Conservation (phyloP, 2,329 filamentous ascomycete genomes). For the Gnomoniopsis smithogilvyi region DNA sequence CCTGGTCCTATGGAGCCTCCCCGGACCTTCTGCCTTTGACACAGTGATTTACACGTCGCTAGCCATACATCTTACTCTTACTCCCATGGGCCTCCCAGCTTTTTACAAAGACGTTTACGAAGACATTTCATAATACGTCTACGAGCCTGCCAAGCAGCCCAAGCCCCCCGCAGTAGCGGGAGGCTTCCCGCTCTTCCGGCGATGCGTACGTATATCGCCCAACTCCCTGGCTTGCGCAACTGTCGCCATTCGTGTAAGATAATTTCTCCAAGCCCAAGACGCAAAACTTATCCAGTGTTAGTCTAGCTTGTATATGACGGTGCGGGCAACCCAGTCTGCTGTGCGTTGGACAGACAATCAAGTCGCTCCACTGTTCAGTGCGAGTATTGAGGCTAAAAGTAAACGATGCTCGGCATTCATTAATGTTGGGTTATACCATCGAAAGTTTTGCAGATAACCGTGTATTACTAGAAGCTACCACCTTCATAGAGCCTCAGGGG, state of each 20-base stretch:
- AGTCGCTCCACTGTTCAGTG: neutral
- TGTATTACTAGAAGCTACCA: neutral
- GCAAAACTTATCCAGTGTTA: conserved; percentile 6
- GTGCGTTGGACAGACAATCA: neutral
- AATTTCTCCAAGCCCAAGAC: conserved; percentile 9
- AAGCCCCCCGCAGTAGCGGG: too few species aligned
- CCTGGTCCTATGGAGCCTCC: too few species aligned
- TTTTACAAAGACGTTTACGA: too few species aligned
- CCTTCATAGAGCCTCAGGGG: neutral
- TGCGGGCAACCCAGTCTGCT: conserved; percentile 16
- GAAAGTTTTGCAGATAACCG: neutral
- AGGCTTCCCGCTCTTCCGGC: conserved; percentile 1
- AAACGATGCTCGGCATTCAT: neutral
- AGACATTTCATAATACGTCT: too few species aligned
- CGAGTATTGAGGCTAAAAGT: neutral
- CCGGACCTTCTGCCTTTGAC: too few species aligned
- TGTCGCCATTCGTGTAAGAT: conserved; percentile 14
- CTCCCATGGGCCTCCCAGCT: too few species aligned
- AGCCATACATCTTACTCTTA: too few species aligned
- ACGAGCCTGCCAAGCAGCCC: too few species aligned
- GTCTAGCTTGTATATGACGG: neutral
- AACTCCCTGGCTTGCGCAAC: neutral
- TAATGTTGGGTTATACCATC: too few species aligned
- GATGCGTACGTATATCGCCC: neutral
- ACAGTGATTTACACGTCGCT: too few species aligned